These are phyloP conservation scores for Debaryomycetaceae sp. DNA, from an alignment of 1,139 yeast species.

Conservation along the genomic window DNA sequence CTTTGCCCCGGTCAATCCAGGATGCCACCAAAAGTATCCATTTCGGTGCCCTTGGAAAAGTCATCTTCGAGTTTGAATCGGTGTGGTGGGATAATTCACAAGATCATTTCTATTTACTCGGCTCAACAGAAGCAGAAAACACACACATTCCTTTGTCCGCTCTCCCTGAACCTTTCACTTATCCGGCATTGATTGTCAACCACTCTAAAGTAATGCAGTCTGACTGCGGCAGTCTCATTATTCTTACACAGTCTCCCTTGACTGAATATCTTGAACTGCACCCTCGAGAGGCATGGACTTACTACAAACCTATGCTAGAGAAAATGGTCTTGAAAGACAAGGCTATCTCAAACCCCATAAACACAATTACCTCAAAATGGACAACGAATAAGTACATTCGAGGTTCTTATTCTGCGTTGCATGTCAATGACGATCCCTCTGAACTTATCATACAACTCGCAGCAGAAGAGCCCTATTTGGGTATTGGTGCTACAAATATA, in stretches of 20 bases:
- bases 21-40: constrained; percentile 50
- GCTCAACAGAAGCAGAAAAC: constrained; percentile 14
- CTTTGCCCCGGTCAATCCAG: constrained; percentile 46
- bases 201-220: constrained; percentile 21
- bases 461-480: constrained; percentile 48
- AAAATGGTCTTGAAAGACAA: constrained; percentile 17
- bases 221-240: constrained; percentile 40
- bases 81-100: constrained; percentile 61
- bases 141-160: constrained; percentile 12
- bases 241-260: constrained; percentile 67
- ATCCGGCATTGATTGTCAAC: constrained; percentile 30
- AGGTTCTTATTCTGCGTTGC: constrained; percentile 74
- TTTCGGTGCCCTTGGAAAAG: constrained; percentile 76
- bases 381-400: constrained; percentile 62
- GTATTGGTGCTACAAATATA: constrained; percentile 38
- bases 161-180: constrained; percentile 27
- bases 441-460: constrained; percentile 54
- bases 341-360: constrained; percentile 43
- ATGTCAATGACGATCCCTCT: constrained; percentile 66
- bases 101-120: constrained; percentile 52
- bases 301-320: constrained; percentile 34
- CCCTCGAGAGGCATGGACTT: constrained; percentile 38
- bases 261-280: constrained; percentile 48
- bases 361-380: constrained; percentile 63
- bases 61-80: constrained; percentile 64